Evolutionary conservation across 2,329 filamentous ascomycete species (phyloP).

Genomic region (Cordyceps fumosorosea): DNA sequence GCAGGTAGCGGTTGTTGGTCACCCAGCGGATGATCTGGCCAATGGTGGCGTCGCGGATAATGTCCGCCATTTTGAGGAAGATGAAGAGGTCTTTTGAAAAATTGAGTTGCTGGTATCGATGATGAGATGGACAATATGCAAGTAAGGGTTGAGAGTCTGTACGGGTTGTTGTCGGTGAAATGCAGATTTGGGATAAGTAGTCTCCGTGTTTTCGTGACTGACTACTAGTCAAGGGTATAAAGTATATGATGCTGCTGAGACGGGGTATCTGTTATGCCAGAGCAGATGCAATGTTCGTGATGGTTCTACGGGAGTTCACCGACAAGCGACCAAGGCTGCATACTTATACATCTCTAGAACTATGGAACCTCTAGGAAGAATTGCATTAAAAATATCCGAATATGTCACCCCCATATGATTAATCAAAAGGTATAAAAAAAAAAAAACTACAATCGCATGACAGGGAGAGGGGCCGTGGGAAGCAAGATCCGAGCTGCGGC

Average conservation of each 20-base stretch:
- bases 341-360: neutral
- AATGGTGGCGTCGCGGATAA: constrained; percentile 49
- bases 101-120: neutral
- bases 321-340: neutral
- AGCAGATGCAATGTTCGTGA: neutral
- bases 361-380: neutral
- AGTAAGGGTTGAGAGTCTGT: no score
- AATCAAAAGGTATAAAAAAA: neutral
- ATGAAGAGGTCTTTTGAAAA: no score
- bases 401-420: neutral
- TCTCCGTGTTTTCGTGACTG: neutral
- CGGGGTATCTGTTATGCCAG: neutral
- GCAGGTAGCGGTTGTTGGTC: constrained; percentile 45
- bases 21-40: constrained; percentile 52
- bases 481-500: neutral
- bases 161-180: no score
- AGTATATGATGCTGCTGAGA: neutral
- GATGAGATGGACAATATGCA: no score
- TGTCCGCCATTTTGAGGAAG: constrained; percentile 23
- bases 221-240: neutral
- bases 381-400: neutral
- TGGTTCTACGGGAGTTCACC: neutral
- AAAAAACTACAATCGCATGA: neutral
- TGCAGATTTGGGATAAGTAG: neutral
- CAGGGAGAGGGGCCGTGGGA: neutral